These are phyloP conservation scores for Zelonia costaricensis DNA, from an alignment of 208 protist species.

Conservation along the genomic window DNA sequence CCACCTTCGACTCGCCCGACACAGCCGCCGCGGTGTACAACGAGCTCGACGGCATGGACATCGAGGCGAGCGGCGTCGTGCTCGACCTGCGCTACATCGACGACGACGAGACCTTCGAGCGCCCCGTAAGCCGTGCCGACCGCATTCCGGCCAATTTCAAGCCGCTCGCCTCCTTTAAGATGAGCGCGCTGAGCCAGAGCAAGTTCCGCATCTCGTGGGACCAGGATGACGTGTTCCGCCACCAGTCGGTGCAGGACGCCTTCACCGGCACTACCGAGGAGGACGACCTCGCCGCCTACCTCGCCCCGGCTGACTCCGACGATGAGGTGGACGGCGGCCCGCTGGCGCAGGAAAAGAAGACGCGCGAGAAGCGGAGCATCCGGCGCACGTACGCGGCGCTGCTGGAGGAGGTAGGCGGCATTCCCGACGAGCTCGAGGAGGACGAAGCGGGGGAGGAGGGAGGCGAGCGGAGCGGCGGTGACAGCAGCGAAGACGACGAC, in stretches of 20 bases:
- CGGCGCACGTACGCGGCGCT: conserved; percentile 84
- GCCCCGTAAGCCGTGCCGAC: conserved; percentile 59
- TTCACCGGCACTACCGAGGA: conserved; percentile 87
- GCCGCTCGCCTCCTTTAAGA: conserved; percentile 80
- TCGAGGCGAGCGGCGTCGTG: conserved; percentile 94
- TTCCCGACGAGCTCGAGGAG: conserved; percentile 45
- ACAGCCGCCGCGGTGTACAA: conserved; percentile 94
- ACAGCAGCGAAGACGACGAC: conserved; percentile 25
- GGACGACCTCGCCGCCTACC: conserved; percentile 89
- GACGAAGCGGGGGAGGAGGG: background rate
- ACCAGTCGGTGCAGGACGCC: conserved; percentile 80
- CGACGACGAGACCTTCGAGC: conserved; percentile 90
- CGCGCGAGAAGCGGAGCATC: conserved; percentile 55
- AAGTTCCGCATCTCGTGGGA: conserved; percentile 93
- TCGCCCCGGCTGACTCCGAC: conserved; percentile 84
- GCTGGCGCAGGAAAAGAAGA: conserved; percentile 26
- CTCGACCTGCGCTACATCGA: conserved; percentile 97
- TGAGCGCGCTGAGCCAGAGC: conserved; percentile 83
- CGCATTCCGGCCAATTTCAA: conserved; percentile 80
- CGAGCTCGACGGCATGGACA: conserved; percentile 95
- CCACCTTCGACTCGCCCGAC: conserved; percentile 91
- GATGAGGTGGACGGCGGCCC: conserved; percentile 40
- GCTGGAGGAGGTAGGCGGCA: conserved; percentile 80
- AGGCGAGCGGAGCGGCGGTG: conserved; percentile 7
- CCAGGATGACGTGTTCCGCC: conserved; percentile 87